Evolutionary conservation across 2,329 filamentous ascomycete species (phyloP).

Genomic region (Esteya vermicola): DNA sequence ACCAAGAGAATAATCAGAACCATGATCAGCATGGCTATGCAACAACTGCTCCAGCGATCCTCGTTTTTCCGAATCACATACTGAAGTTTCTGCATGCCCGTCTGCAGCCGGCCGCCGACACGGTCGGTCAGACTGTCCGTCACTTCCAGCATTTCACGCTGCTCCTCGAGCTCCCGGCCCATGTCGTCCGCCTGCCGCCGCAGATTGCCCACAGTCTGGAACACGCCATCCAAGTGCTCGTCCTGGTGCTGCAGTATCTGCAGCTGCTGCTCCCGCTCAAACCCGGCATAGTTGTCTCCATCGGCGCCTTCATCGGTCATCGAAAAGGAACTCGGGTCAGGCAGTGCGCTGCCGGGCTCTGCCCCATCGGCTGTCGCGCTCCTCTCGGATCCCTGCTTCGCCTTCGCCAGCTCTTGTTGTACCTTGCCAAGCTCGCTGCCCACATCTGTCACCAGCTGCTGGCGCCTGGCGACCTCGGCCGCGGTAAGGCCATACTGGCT

Average conservation of each 20-base stretch:
- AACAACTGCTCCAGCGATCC: slow-evolving; percentile 77
- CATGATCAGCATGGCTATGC: slow-evolving; percentile 76
- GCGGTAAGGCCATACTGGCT: slow-evolving; percentile 74
- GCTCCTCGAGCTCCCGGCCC: slow-evolving; percentile 92
- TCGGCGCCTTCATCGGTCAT: slow-evolving; percentile 27
- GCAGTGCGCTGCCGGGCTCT: slow-evolving; percentile 27
- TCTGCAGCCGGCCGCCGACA: slow-evolving; percentile 73
- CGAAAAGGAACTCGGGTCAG: slow-evolving; percentile 42
- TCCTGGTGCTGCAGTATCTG: slow-evolving; percentile 94
- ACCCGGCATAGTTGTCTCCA: slow-evolving; percentile 51
- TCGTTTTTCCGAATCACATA: slow-evolving; percentile 82
- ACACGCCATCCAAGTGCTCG: slow-evolving; percentile 81
- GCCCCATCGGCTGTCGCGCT: slow-evolving; percentile 2
- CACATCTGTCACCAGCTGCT: slow-evolving; percentile 78
- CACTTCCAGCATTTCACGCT: slow-evolving; percentile 74
- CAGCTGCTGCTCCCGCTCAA: slow-evolving; percentile 82
- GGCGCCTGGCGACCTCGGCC: slow-evolving; percentile 66
- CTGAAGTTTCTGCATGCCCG: slow-evolving; percentile 73
- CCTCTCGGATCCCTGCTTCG: slow-evolving; percentile 25
- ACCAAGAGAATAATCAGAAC: slow-evolving; percentile 78
- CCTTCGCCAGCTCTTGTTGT: slow-evolving; percentile 62
- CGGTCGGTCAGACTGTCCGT: slow-evolving; percentile 76
- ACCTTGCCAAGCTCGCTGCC: slow-evolving; percentile 80
- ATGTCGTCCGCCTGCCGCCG: slow-evolving; percentile 86
- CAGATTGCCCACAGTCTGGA: slow-evolving; percentile 82